Conservation (phyloP, 805 yeast species). For the Naumovozyma baii region DNA sequence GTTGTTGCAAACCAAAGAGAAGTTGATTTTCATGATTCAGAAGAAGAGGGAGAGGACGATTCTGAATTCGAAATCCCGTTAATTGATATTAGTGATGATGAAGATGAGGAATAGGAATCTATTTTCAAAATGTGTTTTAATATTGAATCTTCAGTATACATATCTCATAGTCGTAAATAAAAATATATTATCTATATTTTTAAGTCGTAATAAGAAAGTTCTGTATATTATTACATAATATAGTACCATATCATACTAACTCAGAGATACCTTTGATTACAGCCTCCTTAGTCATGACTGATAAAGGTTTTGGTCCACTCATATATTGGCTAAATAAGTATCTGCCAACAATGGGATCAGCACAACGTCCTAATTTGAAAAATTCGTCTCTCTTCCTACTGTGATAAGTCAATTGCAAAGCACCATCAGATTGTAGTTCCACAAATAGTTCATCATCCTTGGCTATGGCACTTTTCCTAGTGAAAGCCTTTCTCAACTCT, state of each 20-base stretch:
- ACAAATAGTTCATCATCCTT: constrained; percentile 61
- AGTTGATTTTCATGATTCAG: too few relatives aligned
- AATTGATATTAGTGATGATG: constrained; percentile 13
- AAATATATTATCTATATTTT: too few relatives aligned
- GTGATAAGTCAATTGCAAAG: constrained; percentile 37
- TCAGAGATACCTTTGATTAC: constrained; percentile 15
- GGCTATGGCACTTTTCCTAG: constrained; percentile 60
- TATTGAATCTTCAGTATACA: too few relatives aligned
- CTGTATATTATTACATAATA: neutral
- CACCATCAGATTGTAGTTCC: constrained; percentile 42
- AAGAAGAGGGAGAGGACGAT: constrained; percentile 17
- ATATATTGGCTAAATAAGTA: constrained; percentile 69
- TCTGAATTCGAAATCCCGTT: constrained; percentile 29
- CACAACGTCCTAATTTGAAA: constrained; percentile 46
- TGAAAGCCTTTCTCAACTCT: constrained; percentile 53
- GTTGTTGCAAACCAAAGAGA: constrained; percentile 5
- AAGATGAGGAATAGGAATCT: constrained; percentile 6
- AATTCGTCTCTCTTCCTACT: constrained; percentile 32
- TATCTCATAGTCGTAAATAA: too few relatives aligned
- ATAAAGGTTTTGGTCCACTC: constrained; percentile 40
- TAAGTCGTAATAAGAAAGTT: neutral
- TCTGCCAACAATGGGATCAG: constrained; percentile 52
- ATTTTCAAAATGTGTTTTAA: too few relatives aligned
- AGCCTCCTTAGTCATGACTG: constrained; percentile 21
- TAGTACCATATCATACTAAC: constrained; percentile 5